Base-by-base conservation (phyloP, 352 stramenopile species). In the Phytophthora sojae region DNA sequence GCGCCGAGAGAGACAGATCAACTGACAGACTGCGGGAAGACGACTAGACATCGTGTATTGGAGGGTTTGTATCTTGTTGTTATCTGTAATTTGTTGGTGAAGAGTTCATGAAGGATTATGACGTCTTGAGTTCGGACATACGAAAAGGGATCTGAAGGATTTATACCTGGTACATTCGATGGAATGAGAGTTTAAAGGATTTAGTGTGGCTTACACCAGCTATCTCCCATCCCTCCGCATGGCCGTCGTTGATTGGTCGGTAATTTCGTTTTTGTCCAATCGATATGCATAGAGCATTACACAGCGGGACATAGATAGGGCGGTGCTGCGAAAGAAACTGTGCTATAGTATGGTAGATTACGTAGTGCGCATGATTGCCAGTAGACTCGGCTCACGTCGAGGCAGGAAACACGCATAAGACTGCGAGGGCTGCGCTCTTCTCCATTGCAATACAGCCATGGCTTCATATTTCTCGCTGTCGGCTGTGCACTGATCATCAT, bases 321-420 rank as follows among this genome's bases (percentile, higher is more conserved):
- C 62, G 17, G 29, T 12, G 47, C 19, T 71, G 64, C 64, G 64
- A 67, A 71, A 72, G 57, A 72, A 67, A 72, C 39, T 61, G 17
- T 3, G 14, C 58, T n/a, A 25, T 69, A n/a, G 66, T 73, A 15
- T 4, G 7, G 0, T 14, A 14, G 32, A 39, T 39, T 39, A 42
- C 32, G 32, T 14, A 2, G 8, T 39, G 32, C 4, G 32, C 9
- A 39, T 7, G 53, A 47, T 58, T 58, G 53, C 30, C 29, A 29
- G 21, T 6, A 3, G 32, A 39, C 32, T 39, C 12, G 32, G 32
- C 32, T 39, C 32, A 39, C 7, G 11, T 37, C 30, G 30, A 37
- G 30, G 0, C 30, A 37, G 7, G 7, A 37, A 37, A 39, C 8
- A 39, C 32, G 32, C 25, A 29, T 29, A 29, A 29, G 25, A 29